Percentiles rank a stretch among this genome's conserved stretches.
Conservation (phyloP, 495 filamentous ascomycete genomes). For the Annulohypoxylon maeteangense region DNA sequence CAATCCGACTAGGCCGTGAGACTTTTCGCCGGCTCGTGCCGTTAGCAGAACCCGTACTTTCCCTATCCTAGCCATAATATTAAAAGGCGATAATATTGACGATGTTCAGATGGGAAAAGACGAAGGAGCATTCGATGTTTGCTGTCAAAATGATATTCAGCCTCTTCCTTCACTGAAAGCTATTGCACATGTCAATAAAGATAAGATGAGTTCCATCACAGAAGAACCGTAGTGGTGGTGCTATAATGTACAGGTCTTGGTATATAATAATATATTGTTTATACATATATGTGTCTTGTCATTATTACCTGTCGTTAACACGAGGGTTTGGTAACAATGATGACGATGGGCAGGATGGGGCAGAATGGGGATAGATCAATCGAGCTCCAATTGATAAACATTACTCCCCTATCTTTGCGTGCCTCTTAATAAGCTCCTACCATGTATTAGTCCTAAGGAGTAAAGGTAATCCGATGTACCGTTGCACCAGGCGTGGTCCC, state of each 20-base stretch:
- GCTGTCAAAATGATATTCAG: conserved; percentile 6
- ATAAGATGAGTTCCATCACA: conserved; percentile 8
- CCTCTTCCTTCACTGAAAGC: conserved; percentile 2
- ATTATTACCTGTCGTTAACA: conserved; percentile 22
- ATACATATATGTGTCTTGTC: conserved; percentile 4
- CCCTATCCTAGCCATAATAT: background rate
- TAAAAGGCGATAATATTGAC: background rate
- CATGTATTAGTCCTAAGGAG: background rate
- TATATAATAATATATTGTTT: conserved; percentile 1
- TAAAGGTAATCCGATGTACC: conserved; percentile 12
- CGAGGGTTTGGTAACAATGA: conserved; percentile 32
- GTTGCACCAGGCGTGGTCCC: conserved; percentile 25
- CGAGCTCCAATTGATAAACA: conserved; percentile 19
- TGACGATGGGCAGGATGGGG: no score
- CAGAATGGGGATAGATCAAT: conserved; percentile 23
- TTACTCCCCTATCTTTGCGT: background rate
- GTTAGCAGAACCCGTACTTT: conserved; percentile 2
- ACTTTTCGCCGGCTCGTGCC: conserved; percentile 27
- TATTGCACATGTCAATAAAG: background rate
- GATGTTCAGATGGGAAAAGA: background rate
- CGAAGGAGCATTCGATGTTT: background rate
- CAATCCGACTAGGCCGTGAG: background rate
- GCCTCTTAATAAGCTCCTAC: conserved; percentile 10
- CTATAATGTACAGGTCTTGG: background rate
- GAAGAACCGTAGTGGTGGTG: conserved; percentile 4